These are phyloP conservation scores for Tritrichomonas musculus DNA, from an alignment of 208 protist genomes.

Conservation along the genomic window DNA sequence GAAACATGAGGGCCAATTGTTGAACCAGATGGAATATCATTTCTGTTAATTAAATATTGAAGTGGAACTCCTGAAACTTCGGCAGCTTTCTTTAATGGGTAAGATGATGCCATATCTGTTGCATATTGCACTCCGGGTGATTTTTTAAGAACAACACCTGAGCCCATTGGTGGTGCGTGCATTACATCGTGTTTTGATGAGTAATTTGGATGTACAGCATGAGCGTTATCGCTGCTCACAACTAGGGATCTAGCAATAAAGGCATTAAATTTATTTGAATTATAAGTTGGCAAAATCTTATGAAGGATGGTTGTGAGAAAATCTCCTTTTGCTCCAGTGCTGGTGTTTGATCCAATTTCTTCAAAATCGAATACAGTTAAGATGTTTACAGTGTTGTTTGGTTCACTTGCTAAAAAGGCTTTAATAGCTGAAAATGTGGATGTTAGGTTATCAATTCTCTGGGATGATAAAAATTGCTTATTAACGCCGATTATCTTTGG, in stretches of 20 bases:
- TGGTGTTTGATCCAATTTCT: background rate
- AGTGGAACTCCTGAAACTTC: background rate
- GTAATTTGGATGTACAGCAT: slow-evolving; percentile 30
- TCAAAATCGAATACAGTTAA: slow-evolving; percentile 21
- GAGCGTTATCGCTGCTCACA: background rate
- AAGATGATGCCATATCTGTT: background rate
- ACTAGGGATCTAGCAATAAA: background rate
- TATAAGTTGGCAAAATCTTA: background rate
- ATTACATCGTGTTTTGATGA: background rate
- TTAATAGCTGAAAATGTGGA: background rate
- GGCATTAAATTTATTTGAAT: background rate
- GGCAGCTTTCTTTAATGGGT: background rate
- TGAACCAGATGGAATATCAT: slow-evolving; percentile 4
- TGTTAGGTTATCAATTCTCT: background rate
- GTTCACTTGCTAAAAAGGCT: background rate
- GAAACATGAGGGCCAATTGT: background rate
- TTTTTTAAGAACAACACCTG: background rate
- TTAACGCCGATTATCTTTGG: background rate
- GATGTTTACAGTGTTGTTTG: background rate
- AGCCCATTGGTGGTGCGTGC: background rate
- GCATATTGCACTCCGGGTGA: background rate
- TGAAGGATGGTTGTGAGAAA: background rate
- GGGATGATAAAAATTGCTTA: background rate
- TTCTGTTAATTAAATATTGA: background rate
- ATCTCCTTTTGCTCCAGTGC: background rate